Percentiles rank a stretch among this genome's conserved stretches.
Conservation (phyloP, 2,329 filamentous ascomycete genomes). For the Harringtonia aguacate region DNA sequence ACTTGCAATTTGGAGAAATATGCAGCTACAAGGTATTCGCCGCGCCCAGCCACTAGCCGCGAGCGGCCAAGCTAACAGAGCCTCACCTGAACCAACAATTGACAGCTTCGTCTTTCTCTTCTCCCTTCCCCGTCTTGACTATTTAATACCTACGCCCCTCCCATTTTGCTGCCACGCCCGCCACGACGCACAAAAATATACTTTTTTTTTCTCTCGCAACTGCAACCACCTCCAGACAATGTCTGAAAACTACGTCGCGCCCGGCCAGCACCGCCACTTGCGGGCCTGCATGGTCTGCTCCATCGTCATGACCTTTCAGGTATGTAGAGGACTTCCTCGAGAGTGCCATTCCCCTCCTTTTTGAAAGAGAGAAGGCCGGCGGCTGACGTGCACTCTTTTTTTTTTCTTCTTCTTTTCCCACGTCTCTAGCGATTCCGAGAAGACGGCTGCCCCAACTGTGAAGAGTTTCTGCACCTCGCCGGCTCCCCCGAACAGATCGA, state of each 20-base stretch:
- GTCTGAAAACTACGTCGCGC: constrained; percentile 55
- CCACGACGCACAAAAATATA: no score
- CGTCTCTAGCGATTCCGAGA: constrained; percentile 63
- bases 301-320: constrained; percentile 73
- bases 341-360: no score
- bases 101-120: background rate
- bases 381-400: no score
- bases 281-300: constrained; percentile 99
- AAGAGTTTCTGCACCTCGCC: constrained; percentile 76
- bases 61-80: no score
- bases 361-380: no score
- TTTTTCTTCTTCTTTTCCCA: background rate
- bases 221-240: constrained; percentile 17
- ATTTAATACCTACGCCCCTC: no score
- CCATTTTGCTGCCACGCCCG: no score
- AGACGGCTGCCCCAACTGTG: constrained; percentile 93
- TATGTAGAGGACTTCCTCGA: no score
- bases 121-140: no score
- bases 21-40: background rate
- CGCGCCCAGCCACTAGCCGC: background rate
- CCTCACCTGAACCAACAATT: no score
- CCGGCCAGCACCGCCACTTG: constrained; percentile 70
- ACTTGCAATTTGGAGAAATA: no score
- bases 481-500: constrained; percentile 72
- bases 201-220: background rate